phyloP scores from a whole-genome alignment of 2,329 filamentous ascomycete species.

The Paecilomyces variotii region DNA sequence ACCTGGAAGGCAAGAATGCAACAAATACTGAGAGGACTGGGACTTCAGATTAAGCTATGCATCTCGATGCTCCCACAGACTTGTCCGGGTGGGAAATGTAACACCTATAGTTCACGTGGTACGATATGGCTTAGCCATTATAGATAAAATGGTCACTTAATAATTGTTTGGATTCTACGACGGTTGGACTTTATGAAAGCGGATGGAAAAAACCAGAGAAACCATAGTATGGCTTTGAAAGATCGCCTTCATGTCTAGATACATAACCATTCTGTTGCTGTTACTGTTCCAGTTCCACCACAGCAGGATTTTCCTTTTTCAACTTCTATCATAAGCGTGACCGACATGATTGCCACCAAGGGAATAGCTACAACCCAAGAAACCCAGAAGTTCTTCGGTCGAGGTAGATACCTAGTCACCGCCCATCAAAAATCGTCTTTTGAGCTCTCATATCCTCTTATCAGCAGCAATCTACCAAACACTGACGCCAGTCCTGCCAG shows the following conservation, averaged over 20 bases:
- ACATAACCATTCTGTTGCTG: no score
- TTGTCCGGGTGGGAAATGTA: background rate
- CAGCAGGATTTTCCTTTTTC: no score
- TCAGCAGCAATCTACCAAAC: no score
- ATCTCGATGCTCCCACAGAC: background rate
- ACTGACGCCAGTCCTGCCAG: no score
- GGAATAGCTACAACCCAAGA: background rate
- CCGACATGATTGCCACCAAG: background rate
- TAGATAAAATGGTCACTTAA: background rate
- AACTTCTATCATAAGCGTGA: conserved; percentile 13
- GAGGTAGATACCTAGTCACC: background rate
- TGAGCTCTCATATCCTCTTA: no score
- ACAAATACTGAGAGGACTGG: background rate
- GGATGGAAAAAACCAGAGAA: no score
- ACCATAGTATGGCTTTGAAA: no score
- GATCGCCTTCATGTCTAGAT: no score
- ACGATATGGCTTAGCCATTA: background rate
- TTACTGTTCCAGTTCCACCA: no score
- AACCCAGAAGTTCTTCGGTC: background rate
- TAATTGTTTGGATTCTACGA: background rate
- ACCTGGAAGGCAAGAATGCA: conserved; percentile 49
- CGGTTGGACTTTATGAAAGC: no score
- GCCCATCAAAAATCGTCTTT: background rate
- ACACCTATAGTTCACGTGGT: background rate
- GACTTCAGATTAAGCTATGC: background rate